Base-by-base conservation (phyloP, 345 rosid genomes). In the Microthlaspi erraticum region DNA sequence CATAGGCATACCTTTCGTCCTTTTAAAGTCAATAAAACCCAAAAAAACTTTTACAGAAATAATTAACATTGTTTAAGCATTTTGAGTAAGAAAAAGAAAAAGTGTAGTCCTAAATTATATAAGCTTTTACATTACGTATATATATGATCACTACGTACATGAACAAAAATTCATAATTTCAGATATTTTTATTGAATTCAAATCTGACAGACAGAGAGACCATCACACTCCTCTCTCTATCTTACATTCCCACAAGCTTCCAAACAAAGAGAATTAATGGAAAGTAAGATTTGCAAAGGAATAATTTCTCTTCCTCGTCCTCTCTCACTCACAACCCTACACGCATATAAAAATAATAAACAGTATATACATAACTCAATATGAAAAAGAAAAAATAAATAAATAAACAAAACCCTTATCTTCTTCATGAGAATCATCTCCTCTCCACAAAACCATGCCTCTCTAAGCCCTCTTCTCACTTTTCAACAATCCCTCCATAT, bases 201-300 rank as follows among this genome's bases (percentile, higher is more conserved):
- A 66, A 52, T 74, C 66, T 73, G 77, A 73, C 72, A 67, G 68
- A 60, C 62, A 74, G 68, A 60, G 48, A 74, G 73, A 67, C 71
- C 68, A 74, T 67, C 50, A 74, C 78, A 60, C 68, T 29, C 50
- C 38, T 58, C 67, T 76, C 73, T 75, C 73, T 70, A 58, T 60
- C 88, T 81, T 81, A 78, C 84, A 81, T 77, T 82, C 63, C 73
- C 87, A 85, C 91, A 85, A 88, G 77, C 89, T 88, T 87, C 97
- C 96, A 87, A 93, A 90, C 90, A 73, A 84, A 82, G 89, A 81
- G 93, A 87, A 87, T 87, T 86, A 81, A 83, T 84, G 84, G 94
- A 92, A 92, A 89, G 91, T 90, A 82, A 79, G 96, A 84, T 83
- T 87, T 81, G 77, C 85, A 73, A 41, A 74, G 77, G 68, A 64